Evolutionary conservation across 768 basidiomycete species (phyloP).

Genomic region (Fomitopsis serialis): DNA sequence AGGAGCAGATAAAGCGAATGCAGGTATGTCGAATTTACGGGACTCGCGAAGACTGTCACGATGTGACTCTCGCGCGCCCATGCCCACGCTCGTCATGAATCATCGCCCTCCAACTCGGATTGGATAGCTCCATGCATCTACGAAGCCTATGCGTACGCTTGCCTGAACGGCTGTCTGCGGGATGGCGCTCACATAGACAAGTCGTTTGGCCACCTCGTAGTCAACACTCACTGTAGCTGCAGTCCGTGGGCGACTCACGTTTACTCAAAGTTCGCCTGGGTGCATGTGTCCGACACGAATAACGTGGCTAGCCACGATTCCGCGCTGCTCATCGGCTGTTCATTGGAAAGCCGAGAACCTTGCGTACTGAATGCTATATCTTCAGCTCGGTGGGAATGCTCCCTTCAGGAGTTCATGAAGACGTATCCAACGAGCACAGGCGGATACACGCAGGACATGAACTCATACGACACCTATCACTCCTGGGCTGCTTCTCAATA

Average conservation of each 20-base stretch:
- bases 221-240: too few relatives aligned
- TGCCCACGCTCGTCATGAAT: background rate
- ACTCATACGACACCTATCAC: slow-evolving; percentile 76
- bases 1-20: slow-evolving; percentile 86
- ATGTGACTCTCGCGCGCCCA: background rate
- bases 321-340: background rate
- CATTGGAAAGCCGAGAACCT: background rate
- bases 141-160: too few relatives aligned
- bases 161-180: too few relatives aligned
- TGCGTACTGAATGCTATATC: background rate
- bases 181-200: too few relatives aligned
- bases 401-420: slow-evolving; percentile 77
- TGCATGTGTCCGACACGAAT: slow-evolving; percentile 8
- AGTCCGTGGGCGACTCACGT: too few relatives aligned
- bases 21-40: slow-evolving; percentile 47
- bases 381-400: slow-evolving; percentile 82
- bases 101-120: too few relatives aligned
- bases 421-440: slow-evolving; percentile 67
- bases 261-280: background rate
- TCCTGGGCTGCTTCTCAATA: slow-evolving; percentile 95
- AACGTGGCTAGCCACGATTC: background rate
- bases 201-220: too few relatives aligned
- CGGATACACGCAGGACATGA: slow-evolving; percentile 60
- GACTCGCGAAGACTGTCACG: slow-evolving; percentile 1
- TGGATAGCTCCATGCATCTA: too few relatives aligned